Evolutionary conservation across 2,329 filamentous ascomycete genomes (phyloP), one percentile per base, ranked within the genome.

Genomic region (Ceratocystis smalleyi): DNA sequence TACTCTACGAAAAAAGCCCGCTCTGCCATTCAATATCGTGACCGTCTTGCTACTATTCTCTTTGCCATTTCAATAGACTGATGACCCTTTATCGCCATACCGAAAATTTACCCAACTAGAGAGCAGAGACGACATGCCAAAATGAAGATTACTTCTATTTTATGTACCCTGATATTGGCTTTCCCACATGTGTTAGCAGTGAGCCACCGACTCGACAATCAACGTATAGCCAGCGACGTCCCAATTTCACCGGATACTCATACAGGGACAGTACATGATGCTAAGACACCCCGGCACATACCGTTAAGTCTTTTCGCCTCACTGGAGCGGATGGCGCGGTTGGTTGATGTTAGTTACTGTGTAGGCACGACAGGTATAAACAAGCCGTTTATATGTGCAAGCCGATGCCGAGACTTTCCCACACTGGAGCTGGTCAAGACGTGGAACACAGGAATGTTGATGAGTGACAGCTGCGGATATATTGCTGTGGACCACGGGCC

Each of bases 281-380:
- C 22, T 12, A 15, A 57, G 54, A n/a, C 54, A 35, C 17, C 12
- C 15, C 54, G 54, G 54, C 8, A 22, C 2, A 43, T 62, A 35
- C 85, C 87, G 3, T 71, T 75, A 32, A 71, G 77, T 27, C 80
- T 96, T 67, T 97, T 95, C 75, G 77, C 82, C 66, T 85, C 89
- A 19, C 83, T 99, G 15, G 91, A 96, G 74, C 88, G 95, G 70
- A 79, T 92, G 64, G 84, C 92, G n/a, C 86, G 91, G 63, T 81
- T 97, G 30, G 92, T 96, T 68, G 94, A 99, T 73, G 94, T 97
- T 66, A 79, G 90, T 59, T 97, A 97, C 75, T 99, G 94, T 74
- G 88, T 97, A 66, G 91, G 91, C 67, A 85, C 82, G 4, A 86
- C 88, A 0, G 94, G 92, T 47, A 85, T 99, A 67, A 79, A 81